A percentile compares a stretch with the other conserved stretches of the same genome.
phyloP scores from a whole-genome alignment of 2,329 filamentous ascomycete genomes.

The Fusarium liriodendri region DNA sequence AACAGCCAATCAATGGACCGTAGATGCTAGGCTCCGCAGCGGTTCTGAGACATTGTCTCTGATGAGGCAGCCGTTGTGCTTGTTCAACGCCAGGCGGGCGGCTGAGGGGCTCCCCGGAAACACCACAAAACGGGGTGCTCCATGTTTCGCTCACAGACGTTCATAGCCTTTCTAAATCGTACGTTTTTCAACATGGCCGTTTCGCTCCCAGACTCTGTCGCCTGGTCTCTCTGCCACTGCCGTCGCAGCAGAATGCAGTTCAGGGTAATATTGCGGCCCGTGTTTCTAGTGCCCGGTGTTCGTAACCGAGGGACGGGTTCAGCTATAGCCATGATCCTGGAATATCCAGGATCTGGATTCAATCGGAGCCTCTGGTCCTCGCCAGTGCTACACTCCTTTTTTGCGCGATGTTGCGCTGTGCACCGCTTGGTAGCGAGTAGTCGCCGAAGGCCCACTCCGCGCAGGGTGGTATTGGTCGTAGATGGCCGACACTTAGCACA shows the following conservation, averaged over 20 bases:
- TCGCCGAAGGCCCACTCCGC: not conserved
- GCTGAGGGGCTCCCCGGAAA: constrained; percentile 18
- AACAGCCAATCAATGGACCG: constrained; percentile 27
- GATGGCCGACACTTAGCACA: not conserved
- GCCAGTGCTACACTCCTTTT: not conserved
- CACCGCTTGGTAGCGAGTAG: not conserved
- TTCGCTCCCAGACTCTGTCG: not conserved
- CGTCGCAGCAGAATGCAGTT: not conserved
- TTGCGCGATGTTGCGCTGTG: not conserved
- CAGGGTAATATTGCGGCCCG: constrained; percentile 19
- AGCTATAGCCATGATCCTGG: constrained; percentile 17
- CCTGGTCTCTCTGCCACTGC: constrained; percentile 4
- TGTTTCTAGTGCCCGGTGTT: constrained; percentile 18
- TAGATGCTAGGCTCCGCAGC: constrained; percentile 9
- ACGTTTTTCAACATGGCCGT: constrained; percentile 22
- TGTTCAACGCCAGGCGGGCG: constrained; percentile 28
- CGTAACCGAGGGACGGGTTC: constrained; percentile 6
- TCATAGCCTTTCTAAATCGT: constrained; percentile 24
- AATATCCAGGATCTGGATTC: constrained; percentile 9
- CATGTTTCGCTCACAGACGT: constrained; percentile 17
- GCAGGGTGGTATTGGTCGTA: not conserved
- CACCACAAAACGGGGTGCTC: constrained; percentile 21
- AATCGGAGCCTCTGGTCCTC: not conserved
- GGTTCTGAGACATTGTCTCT: constrained; percentile 35
- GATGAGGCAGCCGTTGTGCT: constrained; percentile 38